Conservation (phyloP, 371 early-diverging fungal genomes). For the Mortierella sp. region DNA sequence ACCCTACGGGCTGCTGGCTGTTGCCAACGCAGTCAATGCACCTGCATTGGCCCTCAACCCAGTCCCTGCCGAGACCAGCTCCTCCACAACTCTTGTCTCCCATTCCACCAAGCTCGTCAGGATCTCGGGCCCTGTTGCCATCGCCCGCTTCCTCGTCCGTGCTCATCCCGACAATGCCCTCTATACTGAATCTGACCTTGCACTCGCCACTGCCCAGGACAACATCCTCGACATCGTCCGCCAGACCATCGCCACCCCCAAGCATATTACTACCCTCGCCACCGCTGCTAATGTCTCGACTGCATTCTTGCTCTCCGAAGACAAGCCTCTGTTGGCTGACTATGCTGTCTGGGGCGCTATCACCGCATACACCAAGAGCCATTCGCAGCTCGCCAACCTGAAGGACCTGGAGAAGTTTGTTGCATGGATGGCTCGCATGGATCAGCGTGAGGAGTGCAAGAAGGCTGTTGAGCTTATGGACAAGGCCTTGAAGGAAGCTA, state of each 20-base stretch:
- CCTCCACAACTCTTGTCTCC: conserved; percentile 31
- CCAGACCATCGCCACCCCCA: conserved; percentile 46
- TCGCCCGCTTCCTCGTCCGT: conserved; percentile 59
- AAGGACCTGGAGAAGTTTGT: conserved; percentile 47
- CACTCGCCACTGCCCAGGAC: conserved; percentile 40
- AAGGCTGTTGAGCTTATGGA: conserved; percentile 53
- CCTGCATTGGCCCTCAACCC: conserved; percentile 39
- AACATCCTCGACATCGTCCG: conserved; percentile 48
- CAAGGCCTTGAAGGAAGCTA: conserved; percentile 55
- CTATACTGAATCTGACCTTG: conserved; percentile 47
- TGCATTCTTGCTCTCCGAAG: conserved; percentile 56
- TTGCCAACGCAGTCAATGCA: conserved; percentile 50
- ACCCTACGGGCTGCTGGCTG: conserved; percentile 58
- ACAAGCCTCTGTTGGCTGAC: conserved; percentile 57
- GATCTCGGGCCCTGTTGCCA: conserved; percentile 50
- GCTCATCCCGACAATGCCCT: conserved; percentile 12
- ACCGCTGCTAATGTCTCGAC: conserved; percentile 38
- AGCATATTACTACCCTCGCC: conserved; percentile 40
- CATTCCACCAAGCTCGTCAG: conserved; percentile 22
- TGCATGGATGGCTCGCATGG: conserved; percentile 53
- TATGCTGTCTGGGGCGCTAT: conserved; percentile 62
- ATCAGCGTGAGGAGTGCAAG: conserved; percentile 32
- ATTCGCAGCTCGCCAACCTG: conserved; percentile 45
- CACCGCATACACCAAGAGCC: conserved; percentile 53
- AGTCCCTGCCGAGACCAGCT: conserved; percentile 30